phyloP scores from a whole-genome alignment of 495 filamentous ascomycete species.

The Aspergillus leporis region DNA sequence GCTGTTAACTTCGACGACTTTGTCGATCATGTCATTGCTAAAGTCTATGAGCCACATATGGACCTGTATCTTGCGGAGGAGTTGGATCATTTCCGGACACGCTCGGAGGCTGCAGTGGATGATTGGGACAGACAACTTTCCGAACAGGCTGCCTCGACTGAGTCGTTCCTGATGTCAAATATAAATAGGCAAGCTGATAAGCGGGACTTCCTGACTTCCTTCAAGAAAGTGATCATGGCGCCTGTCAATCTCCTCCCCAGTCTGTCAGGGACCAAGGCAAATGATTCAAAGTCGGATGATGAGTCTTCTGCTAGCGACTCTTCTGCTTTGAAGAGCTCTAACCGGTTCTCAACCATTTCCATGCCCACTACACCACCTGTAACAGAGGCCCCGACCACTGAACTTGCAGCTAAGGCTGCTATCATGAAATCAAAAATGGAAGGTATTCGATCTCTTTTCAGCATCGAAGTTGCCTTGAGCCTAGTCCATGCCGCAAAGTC shows the following conservation, averaged over 20 bases:
- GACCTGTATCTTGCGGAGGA: constrained; percentile 94
- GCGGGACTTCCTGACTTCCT: constrained; percentile 90
- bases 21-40: constrained; percentile 59
- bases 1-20: constrained; percentile 56
- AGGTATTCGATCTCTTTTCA: constrained; percentile 91
- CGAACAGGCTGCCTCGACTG: constrained; percentile 85
- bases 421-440: constrained; percentile 94
- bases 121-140: constrained; percentile 90
- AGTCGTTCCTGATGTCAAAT: constrained; percentile 93
- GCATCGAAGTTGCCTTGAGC: constrained; percentile 89
- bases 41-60: constrained; percentile 85
- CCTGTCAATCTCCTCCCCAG: constrained; percentile 86
- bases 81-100: constrained; percentile 75
- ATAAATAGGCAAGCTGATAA: constrained; percentile 95
- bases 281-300: constrained; percentile 34
- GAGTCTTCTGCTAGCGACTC: constrained; percentile 36
- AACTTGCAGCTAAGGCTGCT: constrained; percentile 92
- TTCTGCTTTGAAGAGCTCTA: constrained; percentile 44
- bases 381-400: constrained; percentile 75
- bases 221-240: constrained; percentile 99
- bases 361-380: constrained; percentile 50
- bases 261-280: constrained; percentile 54
- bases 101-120: constrained; percentile 72
- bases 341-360: constrained; percentile 54
- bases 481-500: constrained; percentile 90